These are phyloP conservation scores for Fomitopsis serialis DNA, from an alignment of 768 basidiomycete species.

Conservation along the genomic window DNA sequence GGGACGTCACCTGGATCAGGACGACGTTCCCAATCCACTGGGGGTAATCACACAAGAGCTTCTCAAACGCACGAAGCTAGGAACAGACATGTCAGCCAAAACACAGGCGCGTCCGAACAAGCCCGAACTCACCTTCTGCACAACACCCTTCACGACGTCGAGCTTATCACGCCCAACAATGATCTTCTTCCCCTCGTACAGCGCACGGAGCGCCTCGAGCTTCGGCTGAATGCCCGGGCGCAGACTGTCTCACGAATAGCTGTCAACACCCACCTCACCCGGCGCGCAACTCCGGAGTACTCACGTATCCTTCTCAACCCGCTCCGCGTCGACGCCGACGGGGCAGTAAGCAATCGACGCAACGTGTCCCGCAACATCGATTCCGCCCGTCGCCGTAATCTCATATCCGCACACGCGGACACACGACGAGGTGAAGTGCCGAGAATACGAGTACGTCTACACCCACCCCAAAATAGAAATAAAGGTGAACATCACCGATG, in stretches of 20 bases:
- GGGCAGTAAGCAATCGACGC: constrained; percentile 85
- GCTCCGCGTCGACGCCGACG: constrained; percentile 90
- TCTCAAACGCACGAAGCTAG: constrained; percentile 91
- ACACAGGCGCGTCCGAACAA: not conserved
- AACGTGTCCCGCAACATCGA: constrained; percentile 85
- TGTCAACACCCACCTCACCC: constrained; percentile 1
- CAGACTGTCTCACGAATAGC: constrained; percentile 31
- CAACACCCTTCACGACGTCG: constrained; percentile 95
- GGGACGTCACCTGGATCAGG: constrained; percentile 90
- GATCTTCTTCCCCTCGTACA: constrained; percentile 98
- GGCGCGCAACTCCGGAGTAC: constrained; percentile 12
- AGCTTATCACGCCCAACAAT: constrained; percentile 97
- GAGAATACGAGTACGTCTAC: constrained; percentile 84
- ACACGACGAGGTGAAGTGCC: constrained; percentile 93
- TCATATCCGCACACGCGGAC: constrained; percentile 97
- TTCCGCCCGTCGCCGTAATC: constrained; percentile 49
- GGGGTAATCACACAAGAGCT: constrained; percentile 88
- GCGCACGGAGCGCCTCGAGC: constrained; percentile 69
- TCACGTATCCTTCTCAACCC: constrained; percentile 78
- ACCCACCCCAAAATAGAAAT: no score
- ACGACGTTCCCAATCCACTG: constrained; percentile 92
- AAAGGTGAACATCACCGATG: no score
- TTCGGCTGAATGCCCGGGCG: constrained; percentile 87
- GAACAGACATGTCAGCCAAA: not conserved
- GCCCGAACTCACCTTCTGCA: constrained; percentile 69